phyloP scores from a whole-genome alignment of 495 filamentous ascomycete genomes.

The Neurospora sp. region DNA sequence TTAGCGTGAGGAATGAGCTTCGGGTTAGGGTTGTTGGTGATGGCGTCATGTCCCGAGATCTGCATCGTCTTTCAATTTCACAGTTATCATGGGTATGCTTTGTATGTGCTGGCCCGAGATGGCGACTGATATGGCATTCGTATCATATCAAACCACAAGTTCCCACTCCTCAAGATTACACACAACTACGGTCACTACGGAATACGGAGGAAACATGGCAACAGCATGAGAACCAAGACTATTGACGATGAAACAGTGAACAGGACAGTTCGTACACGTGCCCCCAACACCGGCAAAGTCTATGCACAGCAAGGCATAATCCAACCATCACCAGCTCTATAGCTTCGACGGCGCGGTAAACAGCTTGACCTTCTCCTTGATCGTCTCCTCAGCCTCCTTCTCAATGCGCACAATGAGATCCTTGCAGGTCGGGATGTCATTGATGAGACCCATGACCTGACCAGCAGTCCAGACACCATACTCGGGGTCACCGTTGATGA shows the following conservation, averaged over 20 bases:
- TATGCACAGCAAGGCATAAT: neutral
- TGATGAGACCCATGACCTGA: slow-evolving; percentile 55
- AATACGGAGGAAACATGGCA: neutral
- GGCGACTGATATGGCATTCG: neutral
- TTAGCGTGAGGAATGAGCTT: neutral
- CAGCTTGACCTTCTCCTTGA: slow-evolving; percentile 32
- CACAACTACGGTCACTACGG: neutral
- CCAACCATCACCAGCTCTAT: slow-evolving; percentile 10
- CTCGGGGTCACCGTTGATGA: slow-evolving; percentile 83
- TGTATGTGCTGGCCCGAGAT: neutral
- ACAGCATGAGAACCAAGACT: neutral
- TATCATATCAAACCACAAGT: neutral
- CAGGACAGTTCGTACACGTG: neutral
- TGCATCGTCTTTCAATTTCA: neutral
- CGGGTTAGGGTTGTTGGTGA: neutral
- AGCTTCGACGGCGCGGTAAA: slow-evolving; percentile 31
- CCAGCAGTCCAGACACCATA: slow-evolving; percentile 69
- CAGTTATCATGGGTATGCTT: neutral
- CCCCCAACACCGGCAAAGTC: neutral
- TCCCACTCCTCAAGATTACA: neutral
- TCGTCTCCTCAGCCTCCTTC: slow-evolving; percentile 46
- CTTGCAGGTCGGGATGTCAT: slow-evolving; percentile 54
- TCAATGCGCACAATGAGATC: slow-evolving; percentile 47
- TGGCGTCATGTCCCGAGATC: neutral
- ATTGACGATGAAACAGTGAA: neutral